Base-by-base conservation (phyloP, 2,329 filamentous ascomycete species). In the Alternaria arborescens region DNA sequence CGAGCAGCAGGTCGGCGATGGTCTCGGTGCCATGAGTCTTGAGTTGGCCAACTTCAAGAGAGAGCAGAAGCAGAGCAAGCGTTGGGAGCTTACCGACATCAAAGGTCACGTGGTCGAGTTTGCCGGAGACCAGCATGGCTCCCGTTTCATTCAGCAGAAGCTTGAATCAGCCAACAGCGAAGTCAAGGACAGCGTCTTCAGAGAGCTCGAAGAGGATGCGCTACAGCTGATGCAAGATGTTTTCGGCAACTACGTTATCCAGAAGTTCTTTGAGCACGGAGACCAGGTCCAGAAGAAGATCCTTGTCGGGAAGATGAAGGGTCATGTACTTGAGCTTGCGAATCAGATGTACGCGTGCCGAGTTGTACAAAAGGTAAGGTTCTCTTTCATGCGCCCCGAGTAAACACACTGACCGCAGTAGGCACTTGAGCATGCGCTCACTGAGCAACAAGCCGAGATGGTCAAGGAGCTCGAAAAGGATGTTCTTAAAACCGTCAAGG, bases 201-300 rank as follows among this genome's bases (percentile, higher is more conserved):
- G 86, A 0, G 95, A 98, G 78, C 93, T 99, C 46, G 87, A 91
- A 69, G 87, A 89, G 1, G 95, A 99, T 68, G 88, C 91, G 1
- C 79, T 97, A 30, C 93, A 94, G 73, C 82, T 99, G 48, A 97
- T 97, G 93, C 94, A 90, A 46, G 95, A 98, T 77, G 90, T 98
- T 0, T 99, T 97, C 74, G 95, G 95, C 55, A 99, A 99, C 78
- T 99, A 98, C 74, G 95, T 99, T 36, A 94, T 98, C 40, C 95
- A 99, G 74, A 98, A 97, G 77, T 89, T 98, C 75, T 97, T 98
- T 64, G 94, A 98, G 77, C 93, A 98, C 77, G 94, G 95, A 40
- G 96, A 93, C 69, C 94, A 97, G 78, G 86, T 89, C 0, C 95
- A 99, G 81, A 99, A 99, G 82, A 93, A 90, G 78, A 85, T 91